Evolutionary conservation across 441 rosid genomes (phyloP).

Genomic region (Populus hybrid): DNA sequence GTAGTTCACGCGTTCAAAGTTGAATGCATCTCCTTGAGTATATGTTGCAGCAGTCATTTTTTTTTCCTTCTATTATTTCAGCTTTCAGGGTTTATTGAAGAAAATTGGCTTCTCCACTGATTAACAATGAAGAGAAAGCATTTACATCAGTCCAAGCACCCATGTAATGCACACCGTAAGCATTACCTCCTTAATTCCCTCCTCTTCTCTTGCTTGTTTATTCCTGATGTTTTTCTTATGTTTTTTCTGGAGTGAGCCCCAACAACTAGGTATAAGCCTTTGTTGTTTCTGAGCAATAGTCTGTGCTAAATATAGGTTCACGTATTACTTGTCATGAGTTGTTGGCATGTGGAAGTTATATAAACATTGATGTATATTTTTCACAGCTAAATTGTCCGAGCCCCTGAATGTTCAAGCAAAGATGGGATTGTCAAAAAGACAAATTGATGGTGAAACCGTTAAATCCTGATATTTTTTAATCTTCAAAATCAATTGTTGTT

Average conservation of each 20-base stretch:
- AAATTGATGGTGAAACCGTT: neutral
- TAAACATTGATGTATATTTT: neutral
- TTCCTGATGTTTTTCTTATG: neutral
- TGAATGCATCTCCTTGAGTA: neutral
- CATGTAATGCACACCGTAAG: conserved; percentile 59
- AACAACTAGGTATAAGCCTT: neutral
- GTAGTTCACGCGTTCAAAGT: neutral
- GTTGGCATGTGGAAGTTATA: neutral
- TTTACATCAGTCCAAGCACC: conserved; percentile 53
- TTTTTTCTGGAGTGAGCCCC: neutral
- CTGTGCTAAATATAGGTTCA: neutral
- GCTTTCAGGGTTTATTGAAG: conserved; percentile 10
- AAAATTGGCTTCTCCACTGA: neutral
- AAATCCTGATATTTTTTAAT: neutral
- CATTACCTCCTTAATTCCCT: neutral
- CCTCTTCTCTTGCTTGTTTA: neutral
- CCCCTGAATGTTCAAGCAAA: neutral
- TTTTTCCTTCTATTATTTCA: neutral
- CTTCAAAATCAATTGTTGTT: neutral
- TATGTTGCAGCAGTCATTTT: neutral
- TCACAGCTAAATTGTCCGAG: neutral
- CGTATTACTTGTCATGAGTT: neutral
- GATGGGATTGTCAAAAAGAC: neutral
- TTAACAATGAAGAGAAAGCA: conserved; percentile 47
- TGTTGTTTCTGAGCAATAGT: neutral